Percentiles rank a stretch among this genome's conserved stretches.
Evolutionary conservation across 1,139 yeast genomes (phyloP).

Genomic region (Hyphopichia burtonii): DNA sequence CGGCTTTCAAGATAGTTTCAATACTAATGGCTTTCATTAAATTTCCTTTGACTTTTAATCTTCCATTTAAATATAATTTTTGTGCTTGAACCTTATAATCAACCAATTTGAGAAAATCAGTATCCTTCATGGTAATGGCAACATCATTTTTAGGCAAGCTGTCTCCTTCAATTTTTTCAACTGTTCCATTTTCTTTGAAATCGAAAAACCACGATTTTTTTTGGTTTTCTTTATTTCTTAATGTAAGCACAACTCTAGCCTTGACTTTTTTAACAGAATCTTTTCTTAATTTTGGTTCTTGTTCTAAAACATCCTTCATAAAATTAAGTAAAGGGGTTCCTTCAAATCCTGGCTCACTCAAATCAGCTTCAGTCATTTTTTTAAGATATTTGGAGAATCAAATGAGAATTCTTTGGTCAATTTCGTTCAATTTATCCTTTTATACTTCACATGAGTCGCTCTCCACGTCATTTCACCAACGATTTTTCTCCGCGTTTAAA

Average conservation of each 20-base stretch:
- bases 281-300: conserved; percentile 18
- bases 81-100: conserved; percentile 24
- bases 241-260: conserved; percentile 17
- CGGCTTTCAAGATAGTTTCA: conserved; percentile 22
- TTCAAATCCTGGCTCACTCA: conserved; percentile 24
- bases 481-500: too few relatives aligned
- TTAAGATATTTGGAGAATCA: background rate
- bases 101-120: conserved; percentile 20
- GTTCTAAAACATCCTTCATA: conserved; percentile 21
- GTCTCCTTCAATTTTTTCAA: conserved; percentile 17
- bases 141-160: conserved; percentile 22
- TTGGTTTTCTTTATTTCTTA: conserved; percentile 18
- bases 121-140: conserved; percentile 17
- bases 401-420: too few relatives aligned
- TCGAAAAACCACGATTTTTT: conserved; percentile 23
- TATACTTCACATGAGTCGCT: too few relatives aligned
- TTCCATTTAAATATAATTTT: conserved; percentile 22
- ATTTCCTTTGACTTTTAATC: conserved; percentile 23
- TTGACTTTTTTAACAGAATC: conserved; percentile 20
- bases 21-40: conserved; percentile 24
- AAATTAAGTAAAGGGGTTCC: conserved; percentile 23
- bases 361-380: conserved; percentile 9
- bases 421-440: too few relatives aligned
- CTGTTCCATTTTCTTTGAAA: conserved; percentile 19
- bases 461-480: too few relatives aligned